Evolutionary conservation across 1,139 yeast species (phyloP).

Genomic region (Debaryomyces singareniensis): DNA sequence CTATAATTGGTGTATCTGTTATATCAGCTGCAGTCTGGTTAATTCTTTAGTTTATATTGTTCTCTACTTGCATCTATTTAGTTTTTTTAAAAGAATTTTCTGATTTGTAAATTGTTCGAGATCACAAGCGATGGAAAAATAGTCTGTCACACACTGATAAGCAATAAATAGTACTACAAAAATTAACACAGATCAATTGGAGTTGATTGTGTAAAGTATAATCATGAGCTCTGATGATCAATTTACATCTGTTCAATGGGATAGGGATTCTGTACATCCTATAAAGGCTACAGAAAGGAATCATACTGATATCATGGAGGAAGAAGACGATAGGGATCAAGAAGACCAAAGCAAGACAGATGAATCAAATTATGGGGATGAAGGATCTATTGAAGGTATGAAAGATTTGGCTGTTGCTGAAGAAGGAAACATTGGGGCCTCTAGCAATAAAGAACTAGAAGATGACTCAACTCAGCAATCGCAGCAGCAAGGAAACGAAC

Average conservation of each 20-base stretch:
- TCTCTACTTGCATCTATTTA: slow-evolving; percentile 1
- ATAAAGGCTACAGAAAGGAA: slow-evolving; percentile 1
- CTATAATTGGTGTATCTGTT: slow-evolving; percentile 58
- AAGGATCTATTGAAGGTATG: slow-evolving; percentile 1
- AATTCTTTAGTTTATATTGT: slow-evolving; percentile 19
- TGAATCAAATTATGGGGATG: slow-evolving; percentile 1
- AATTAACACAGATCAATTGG: too few species aligned
- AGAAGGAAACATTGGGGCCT: slow-evolving; percentile 3
- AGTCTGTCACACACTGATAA: too few species aligned
- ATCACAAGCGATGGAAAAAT: too few species aligned
- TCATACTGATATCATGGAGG: slow-evolving; percentile 7
- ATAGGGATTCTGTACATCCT: slow-evolving; percentile 34
- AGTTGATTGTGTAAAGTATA: too few species aligned
- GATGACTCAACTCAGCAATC: not conserved
- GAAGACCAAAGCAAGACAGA: slow-evolving; percentile 5
- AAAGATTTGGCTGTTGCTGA: not conserved
- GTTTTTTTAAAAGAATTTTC: too few species aligned
- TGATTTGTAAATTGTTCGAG: too few species aligned
- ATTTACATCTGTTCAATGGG: slow-evolving; percentile 56
- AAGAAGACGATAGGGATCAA: slow-evolving; percentile 6
- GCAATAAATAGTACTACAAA: too few species aligned
- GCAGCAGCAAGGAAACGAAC: not conserved
- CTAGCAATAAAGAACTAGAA: too few species aligned
- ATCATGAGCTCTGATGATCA: slow-evolving; percentile 38
- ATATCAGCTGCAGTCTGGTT: slow-evolving; percentile 73